Evolutionary conservation across 2,329 filamentous ascomycete genomes (phyloP).

Genomic region (Sarocladium oryzae): DNA sequence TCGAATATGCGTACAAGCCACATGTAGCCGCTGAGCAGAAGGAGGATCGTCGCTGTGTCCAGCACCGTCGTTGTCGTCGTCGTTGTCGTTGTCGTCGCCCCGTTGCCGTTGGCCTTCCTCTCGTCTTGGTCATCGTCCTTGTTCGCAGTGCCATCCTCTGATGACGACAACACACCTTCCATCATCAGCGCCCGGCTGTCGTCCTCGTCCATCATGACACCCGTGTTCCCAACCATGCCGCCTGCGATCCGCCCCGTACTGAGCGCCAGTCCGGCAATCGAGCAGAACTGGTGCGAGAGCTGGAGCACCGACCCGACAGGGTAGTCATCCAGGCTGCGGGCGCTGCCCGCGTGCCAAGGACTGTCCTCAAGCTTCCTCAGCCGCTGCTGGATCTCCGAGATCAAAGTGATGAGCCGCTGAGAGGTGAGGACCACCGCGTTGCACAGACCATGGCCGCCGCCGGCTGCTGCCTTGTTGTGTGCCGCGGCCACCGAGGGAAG

Average conservation of each 20-base stretch:
- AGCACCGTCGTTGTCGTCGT: too few relatives aligned
- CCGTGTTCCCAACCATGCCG: background rate
- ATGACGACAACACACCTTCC: background rate
- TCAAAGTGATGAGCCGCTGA: background rate
- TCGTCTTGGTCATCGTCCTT: background rate
- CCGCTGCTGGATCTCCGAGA: background rate
- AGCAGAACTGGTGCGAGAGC: background rate
- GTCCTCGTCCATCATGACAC: background rate
- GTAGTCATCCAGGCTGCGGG: background rate
- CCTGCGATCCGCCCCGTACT: background rate
- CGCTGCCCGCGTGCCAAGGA: background rate
- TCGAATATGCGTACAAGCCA: background rate
- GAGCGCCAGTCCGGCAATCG: background rate
- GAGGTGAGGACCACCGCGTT: background rate
- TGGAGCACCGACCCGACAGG: background rate
- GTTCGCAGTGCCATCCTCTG: background rate
- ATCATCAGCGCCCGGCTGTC: background rate
- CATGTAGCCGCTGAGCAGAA: background rate
- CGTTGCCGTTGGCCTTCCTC: background rate
- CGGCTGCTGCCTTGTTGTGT: background rate
- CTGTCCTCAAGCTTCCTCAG: background rate
- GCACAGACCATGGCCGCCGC: background rate
- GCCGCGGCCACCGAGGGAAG: background rate
- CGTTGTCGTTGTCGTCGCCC: too few relatives aligned
- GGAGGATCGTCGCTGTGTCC: background rate